Base-by-base conservation (phyloP, 768 basidiomycete species). In the Serendipita indica region DNA sequence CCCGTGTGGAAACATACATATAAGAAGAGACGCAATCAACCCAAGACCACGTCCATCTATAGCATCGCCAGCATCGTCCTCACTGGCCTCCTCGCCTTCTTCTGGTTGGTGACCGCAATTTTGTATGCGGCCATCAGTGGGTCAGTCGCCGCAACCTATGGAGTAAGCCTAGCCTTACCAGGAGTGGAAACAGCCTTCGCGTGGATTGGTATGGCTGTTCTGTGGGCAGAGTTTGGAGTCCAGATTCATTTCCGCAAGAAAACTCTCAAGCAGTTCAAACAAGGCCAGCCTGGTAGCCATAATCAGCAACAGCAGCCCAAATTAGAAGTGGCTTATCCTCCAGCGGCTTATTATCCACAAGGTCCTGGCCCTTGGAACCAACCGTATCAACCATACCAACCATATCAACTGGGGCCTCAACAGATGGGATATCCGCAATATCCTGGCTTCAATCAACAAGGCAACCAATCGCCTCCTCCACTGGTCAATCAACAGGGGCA, bases 161-260 rank as follows among this genome's bases (percentile, higher is more conserved):
- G 16, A 6, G 41, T 18, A 43, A 43, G 16, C 41, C 7, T 25
- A 6, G 41, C 18, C 18, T 7, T 43, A 43, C 18, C 18, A n/a
- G 5, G 6, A 7, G 41, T 25, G 27, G 41, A 43, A n/a, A 25
- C 7, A 7, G 27, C 41, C 5, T 43, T 43, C 27, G 41, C 7
- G n/a, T 25, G 18, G 7, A 6, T 43, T n/a, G 7, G 18, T n/a
- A 18, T 25, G 7, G 41, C 18, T 18, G 7, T 43, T n/a, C 18
- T 25, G 16, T 43, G 41, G 41, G 41, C 41, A n/a, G 41, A 43
- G 41, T 43, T 43, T n/a, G 41, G 41, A n/a, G 27, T 43, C 41
- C 18, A 18, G 18, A 25, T 43, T n/a, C 41, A 43, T 25, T 5
- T 18, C 27, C 41, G 41, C 18, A 43, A 43, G n/a, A n/a, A 25